Base-by-base conservation (phyloP, 2,329 filamentous ascomycete genomes). In the Aspergillus eucalypticola region DNA sequence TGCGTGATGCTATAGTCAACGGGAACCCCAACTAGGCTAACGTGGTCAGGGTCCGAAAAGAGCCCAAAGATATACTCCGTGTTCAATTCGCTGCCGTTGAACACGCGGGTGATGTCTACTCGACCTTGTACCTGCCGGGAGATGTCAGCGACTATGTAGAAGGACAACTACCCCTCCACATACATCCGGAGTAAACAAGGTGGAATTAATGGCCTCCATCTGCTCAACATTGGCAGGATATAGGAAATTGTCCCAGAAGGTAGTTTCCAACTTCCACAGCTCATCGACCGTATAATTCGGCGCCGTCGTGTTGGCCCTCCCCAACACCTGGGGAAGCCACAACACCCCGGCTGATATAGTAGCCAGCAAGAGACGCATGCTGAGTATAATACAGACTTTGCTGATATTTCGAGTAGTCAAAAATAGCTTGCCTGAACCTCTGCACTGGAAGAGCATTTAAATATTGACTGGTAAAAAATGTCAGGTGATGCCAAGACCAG, bases 41-140 rank as follows among this genome's bases (percentile, higher is more conserved):
- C 39, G 1, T 66, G 62, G 0, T 39, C 32, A 2, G 67, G 64
- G 19, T 70, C 63, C 1, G 63, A 44, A 58, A 71, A 71, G 3
- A 70, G 65, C 2, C 67, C 67, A 25, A 62, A 62, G 5, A 64
- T 59, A 23, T 64, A 62, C 29, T 64, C 60, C 4, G 48, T 62
- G 46, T 64, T 64, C 1, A 64, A 56, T 7, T 60, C 55, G 44
- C 56, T 55, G 32, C 63, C 60, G 23, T 63, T 52, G 27, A 62
- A 63, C 8, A 58, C 56, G 0, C 60, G 56, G 1, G 62, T 64
- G 38, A 62, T 59, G 44, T 64, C 60, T 17, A 64, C 60, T 11
- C 60, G 62, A 32, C 62, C 62, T 58, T 83, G 41, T 77, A 78
- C 50, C 61, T 69, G 69, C 8, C n/a, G 4, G 44, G 46, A n/a